Base-by-base conservation (phyloP, 768 basidiomycete genomes). In the Xerocomus spinulosus region DNA sequence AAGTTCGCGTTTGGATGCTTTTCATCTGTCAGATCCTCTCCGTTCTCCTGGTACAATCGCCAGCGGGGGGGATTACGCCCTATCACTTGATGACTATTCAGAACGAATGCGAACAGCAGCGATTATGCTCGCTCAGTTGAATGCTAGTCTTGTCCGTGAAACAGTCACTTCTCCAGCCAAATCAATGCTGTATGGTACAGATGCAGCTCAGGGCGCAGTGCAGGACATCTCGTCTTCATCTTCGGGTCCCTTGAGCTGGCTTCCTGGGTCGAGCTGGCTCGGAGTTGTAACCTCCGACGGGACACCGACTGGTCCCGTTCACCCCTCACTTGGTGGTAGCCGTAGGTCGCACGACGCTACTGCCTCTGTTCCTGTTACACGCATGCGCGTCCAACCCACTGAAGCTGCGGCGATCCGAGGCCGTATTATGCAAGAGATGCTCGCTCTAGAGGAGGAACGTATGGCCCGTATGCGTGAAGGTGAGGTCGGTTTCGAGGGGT, bases 341-440 rank as follows among this genome's bases (percentile, higher is more conserved):
- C 9, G 50, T n/a, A 63, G 52, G 46, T 26, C 48, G 49, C 43
- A 58, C 28, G 64, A 64, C n/a, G n/a, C n/a, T n/a, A n/a, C n/a
- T 13, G 24, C 58, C 59, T 34, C 72, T 56, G 44, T 64, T 57
- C 50, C 61, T 54, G 43, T 71, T 6, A 69, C 69, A 15, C 80
- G 90, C 30, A 82, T 85, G 75, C 85, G 80, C 43, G 72, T 99
- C 20, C 85, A 90, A 52, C 75, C 81, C 15, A 73, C 82, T 3
- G 92, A 97, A 65, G 95, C 94, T 4, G 76, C 87, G 1, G 87
- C 87, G 2, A 99, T 99, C 56, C 80, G 92, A 14, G 87, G 92
- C 56, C 79, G 93, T 18, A 99, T 99, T 52, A 99, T 99, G 96
- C 82, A 87, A 57, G 96, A 99, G 74, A 99, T 99, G 96, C 74